Conservation (phyloP, 2,329 filamentous ascomycete species). For the Paracoccidioides brasiliensis region DNA sequence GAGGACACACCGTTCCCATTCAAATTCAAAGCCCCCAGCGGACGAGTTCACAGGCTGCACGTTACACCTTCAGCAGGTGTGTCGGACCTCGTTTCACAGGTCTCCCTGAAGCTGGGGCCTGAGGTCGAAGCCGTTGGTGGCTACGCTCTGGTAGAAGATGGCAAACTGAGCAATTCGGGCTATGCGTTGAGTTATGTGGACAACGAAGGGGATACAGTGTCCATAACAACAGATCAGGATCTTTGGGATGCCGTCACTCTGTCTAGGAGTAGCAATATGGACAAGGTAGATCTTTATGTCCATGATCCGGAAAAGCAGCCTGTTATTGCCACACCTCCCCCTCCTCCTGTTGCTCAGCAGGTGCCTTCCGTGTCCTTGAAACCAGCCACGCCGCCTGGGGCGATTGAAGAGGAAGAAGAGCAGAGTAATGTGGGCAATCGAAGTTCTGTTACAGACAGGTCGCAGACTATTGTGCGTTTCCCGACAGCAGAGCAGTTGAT, state of each 20-base stretch:
- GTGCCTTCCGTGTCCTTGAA: constrained; percentile 37
- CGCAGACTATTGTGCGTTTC: constrained; percentile 35
- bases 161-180: constrained; percentile 60
- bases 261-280: constrained; percentile 60
- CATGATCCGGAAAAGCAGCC: constrained; percentile 88
- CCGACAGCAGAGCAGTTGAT: constrained; percentile 56
- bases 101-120: constrained; percentile 69
- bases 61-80: constrained; percentile 70
- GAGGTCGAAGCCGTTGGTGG: constrained; percentile 80
- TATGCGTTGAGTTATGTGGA: constrained; percentile 94
- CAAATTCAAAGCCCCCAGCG: constrained; percentile 97
- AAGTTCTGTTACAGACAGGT: constrained; percentile 28
- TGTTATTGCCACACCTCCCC: constrained; percentile 32
- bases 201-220: constrained; percentile 91
- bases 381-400: constrained; percentile 38
- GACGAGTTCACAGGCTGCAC: constrained; percentile 84
- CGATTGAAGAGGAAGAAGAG: constrained; percentile 44
- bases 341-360: constrained; percentile 42
- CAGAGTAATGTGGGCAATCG: constrained; percentile 17
- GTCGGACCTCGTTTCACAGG: constrained; percentile 59
- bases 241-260: constrained; percentile 79
- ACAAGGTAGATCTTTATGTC: constrained; percentile 95
- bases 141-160: constrained; percentile 61
- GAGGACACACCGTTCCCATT: constrained; percentile 81
- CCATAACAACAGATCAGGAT: constrained; percentile 91